These are phyloP conservation scores for Draba incana DNA, from an alignment of 345 rosid species.

Conservation along the genomic window DNA sequence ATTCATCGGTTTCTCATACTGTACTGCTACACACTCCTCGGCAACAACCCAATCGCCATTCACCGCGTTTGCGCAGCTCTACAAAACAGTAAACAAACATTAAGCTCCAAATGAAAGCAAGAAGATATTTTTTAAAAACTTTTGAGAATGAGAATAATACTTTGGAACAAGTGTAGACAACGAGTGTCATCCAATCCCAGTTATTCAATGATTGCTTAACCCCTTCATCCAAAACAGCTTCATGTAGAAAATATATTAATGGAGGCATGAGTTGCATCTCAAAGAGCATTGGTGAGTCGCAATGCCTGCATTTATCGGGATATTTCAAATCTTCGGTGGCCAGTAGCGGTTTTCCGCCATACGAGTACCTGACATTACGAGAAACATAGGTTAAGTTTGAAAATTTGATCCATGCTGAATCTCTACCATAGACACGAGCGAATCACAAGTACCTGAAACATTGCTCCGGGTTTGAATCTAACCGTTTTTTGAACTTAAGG, in stretches of 20 bases:
- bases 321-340: conserved; percentile 51
- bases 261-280: conserved; percentile 97
- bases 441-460: conserved; percentile 76
- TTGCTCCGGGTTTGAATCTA: conserved; percentile 83
- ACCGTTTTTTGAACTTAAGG: conserved; percentile 81
- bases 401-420: not conserved
- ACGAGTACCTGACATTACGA: conserved; percentile 57
- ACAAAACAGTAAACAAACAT: conserved; percentile 33
- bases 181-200: conserved; percentile 92
- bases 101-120: not conserved
- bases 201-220: conserved; percentile 54
- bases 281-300: conserved; percentile 64
- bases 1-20: conserved; percentile 56
- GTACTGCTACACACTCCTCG: conserved; percentile 61
- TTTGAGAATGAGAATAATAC: conserved; percentile 30
- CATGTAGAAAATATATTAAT: conserved; percentile 72
- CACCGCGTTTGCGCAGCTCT: conserved; percentile 59
- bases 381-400: not conserved
- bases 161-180: conserved; percentile 79
- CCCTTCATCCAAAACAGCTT: conserved; percentile 53
- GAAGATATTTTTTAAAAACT: not conserved
- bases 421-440: not conserved
- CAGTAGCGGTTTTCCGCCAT: conserved; percentile 70
- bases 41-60: conserved; percentile 56
- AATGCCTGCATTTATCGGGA: conserved; percentile 57